Base-by-base conservation (phyloP, 2,329 filamentous ascomycete species). In the Cladophialophora carrionii region DNA sequence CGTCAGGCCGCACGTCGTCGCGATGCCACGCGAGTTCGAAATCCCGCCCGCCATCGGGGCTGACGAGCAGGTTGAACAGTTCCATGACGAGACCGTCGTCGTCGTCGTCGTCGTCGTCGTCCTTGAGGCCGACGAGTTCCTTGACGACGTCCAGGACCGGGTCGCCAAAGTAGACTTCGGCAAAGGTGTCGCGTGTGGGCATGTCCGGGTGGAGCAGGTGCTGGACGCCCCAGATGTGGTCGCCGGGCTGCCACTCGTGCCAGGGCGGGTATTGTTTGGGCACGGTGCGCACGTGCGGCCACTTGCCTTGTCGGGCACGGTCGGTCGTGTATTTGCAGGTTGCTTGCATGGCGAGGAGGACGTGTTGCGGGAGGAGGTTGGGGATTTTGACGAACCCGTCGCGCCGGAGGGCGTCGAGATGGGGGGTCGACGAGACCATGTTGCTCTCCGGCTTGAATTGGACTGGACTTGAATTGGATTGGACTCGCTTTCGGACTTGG, bases 191-290 rank as follows among this genome's bases (percentile, higher is more conserved):
- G 65, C 85, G 82, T 61, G 85, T 83, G 20, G 54, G 56, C 71
- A 94, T 85, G 1, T 83, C 80, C 0, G 91, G 91, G 76, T 93
- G 88, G 72, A 96, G 82, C 4, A 96, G 83, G 76, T 93, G 90
- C 81, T 96, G 92, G 2, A 96, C 89, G 68, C 91, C 92, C 92
- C 92, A 96, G 76, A 96, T 96, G 22, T 91, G 91, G 58, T 82
- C 78, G 1, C 79, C 77, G 0, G 81, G 79, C 1, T 82, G 79
- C 57, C 82, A 80, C n/a, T 81, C 81, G 4, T 84, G 81, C 92
- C 92, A 96, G 0, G 92, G 92, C 0, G 92, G 92, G 79, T 96
- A 96, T 78, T 96, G 92, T 77, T 96, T 96, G 61, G 90, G 90
- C 2, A 95, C 85, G 0, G 90, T 94, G 69, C 92, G 89, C 73